Evolutionary conservation across 768 basidiomycete species (phyloP).

Genomic region (Rhodotorula diobovata): DNA sequence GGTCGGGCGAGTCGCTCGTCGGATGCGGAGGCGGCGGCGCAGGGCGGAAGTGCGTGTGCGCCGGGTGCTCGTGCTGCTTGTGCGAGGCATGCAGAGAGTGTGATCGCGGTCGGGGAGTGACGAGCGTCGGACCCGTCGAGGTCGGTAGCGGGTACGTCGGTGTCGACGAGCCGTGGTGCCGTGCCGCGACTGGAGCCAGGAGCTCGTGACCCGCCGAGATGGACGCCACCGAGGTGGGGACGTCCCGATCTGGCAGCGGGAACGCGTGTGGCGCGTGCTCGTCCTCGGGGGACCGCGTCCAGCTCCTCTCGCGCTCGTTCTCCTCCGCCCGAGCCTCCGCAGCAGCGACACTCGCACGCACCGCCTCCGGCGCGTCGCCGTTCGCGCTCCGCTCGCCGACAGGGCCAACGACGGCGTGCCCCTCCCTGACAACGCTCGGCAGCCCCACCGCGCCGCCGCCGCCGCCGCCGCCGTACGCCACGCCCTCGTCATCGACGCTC

Average conservation of each 20-base stretch:
- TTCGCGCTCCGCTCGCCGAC: neutral
- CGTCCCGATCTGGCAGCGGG: too few relatives aligned
- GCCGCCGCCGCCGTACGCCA: neutral
- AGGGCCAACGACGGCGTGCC: neutral
- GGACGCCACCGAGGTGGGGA: too few relatives aligned
- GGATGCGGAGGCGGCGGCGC: conserved; percentile 1
- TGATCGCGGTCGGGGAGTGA: conserved; percentile 23
- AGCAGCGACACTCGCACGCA: neutral
- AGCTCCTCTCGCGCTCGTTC: neutral
- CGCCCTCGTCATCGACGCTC: conserved; percentile 11
- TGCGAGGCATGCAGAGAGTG: conserved; percentile 13
- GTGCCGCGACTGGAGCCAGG: conserved; percentile 5
- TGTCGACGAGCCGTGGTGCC: neutral
- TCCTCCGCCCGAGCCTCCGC: neutral
- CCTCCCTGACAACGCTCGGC: neutral
- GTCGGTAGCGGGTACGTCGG: neutral
- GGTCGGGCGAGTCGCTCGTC: neutral
- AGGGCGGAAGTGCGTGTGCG: neutral
- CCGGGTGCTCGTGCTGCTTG: neutral
- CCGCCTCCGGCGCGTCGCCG: neutral
- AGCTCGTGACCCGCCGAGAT: conserved; percentile 16
- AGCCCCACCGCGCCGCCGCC: too few relatives aligned
- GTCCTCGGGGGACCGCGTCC: neutral
- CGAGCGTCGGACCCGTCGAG: neutral
- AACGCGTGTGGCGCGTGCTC: neutral